A percentile compares a stretch with the other conserved stretches of the same genome.
Evolutionary conservation across 179 eudicot species (phyloP).

Genomic region (Nepenthes alata): DNA sequence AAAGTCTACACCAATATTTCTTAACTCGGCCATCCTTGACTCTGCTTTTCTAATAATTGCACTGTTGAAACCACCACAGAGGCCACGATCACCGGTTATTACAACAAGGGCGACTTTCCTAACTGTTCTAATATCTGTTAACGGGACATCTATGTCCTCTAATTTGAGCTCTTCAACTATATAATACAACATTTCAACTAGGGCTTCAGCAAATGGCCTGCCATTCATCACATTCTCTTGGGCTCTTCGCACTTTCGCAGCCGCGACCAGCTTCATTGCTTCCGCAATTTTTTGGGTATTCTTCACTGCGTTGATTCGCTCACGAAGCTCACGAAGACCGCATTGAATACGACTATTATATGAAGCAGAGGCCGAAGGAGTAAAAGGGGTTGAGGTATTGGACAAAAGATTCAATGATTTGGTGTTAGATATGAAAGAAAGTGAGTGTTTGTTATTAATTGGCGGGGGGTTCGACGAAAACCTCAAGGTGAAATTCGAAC

Average conservation of each 20-base stretch:
- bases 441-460: conserved; percentile 6
- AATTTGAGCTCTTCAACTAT: conserved; percentile 40
- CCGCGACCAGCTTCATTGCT: conserved; percentile 79
- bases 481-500: conserved; percentile 6
- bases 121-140: conserved; percentile 51
- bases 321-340: conserved; percentile 37
- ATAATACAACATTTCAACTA: conserved; percentile 45
- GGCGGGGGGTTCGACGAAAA: conserved; percentile 12
- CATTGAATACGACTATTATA: conserved; percentile 16
- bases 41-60: conserved; percentile 50
- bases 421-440: conserved; percentile 7
- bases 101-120: conserved; percentile 69
- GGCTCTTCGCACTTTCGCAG: conserved; percentile 73
- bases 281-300: conserved; percentile 77
- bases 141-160: conserved; percentile 61
- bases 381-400: conserved; percentile 8
- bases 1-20: conserved; percentile 34
- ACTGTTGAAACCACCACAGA: conserved; percentile 78
- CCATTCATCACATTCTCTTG: conserved; percentile 66
- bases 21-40: conserved; percentile 47
- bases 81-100: conserved; percentile 64
- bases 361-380: not conserved
- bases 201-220: conserved; percentile 59
- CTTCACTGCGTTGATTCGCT: conserved; percentile 53
- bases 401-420: conserved; percentile 18